Evolutionary conservation across 768 basidiomycete species (phyloP), one percentile per base, ranked within the genome.

Genomic region (Mycena kentingensis): DNA sequence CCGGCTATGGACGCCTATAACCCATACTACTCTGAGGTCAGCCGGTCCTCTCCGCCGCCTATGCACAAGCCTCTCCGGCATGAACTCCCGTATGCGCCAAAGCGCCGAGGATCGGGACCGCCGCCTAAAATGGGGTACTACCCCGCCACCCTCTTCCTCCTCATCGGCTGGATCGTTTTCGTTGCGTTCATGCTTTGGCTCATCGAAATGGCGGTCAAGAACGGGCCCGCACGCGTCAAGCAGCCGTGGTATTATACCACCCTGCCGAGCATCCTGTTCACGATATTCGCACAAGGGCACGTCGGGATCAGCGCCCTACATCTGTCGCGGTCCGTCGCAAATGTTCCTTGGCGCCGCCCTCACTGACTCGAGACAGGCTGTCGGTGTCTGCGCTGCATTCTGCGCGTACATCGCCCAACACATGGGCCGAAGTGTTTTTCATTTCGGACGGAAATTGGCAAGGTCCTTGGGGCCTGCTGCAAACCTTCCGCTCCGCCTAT

Each of bases 381-480:
- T 52, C 55, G 3, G 51, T 57, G 29, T 57, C 55, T 7, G 51
- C 55, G 22, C 37, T 57, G 22, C 51, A 53, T 32, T 57, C 55
- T 4, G 31, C 37, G 6, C 51, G 47, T 21, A 57, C 55, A 8
- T 52, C 55, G 24, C 55, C 55, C 19, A 52, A 35, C 31, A 63
- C 55, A 3, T 63, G 61, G 61, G 48, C 56, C 2, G 61, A 63
- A 47, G 49, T 63, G 19, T 63, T 63, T 46, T 63, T 59, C 59
- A 52, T 63, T 15, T 60, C 59, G 26, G 56, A 63, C 46, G 36
- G 53, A n/a, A 46, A 51, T 2, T 63, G 56, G 55, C 41, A 46
- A 18, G 61, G 59, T 0, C 61, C 61, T n/a, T 41, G 49, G 10
- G 61, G 61, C 2, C 51, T 62, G 13, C 12, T 52, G 21, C 26